A percentile compares a stretch with the other conserved stretches of the same genome.
Evolutionary conservation across 116 monocot species (phyloP).

Genomic region (Trichopus zeylanicus): DNA sequence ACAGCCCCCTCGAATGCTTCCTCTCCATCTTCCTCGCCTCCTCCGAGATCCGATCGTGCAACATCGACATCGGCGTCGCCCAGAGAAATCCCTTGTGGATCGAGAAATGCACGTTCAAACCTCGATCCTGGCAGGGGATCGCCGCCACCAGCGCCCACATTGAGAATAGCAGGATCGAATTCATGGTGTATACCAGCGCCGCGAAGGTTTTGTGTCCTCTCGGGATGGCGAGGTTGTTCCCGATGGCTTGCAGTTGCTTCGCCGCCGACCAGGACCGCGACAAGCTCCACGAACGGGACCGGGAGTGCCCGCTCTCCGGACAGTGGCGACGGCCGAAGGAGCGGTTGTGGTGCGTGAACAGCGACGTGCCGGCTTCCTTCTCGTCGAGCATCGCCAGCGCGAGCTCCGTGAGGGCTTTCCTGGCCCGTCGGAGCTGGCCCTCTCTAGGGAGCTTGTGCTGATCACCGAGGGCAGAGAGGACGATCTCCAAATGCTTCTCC

Average conservation of each 20-base stretch:
- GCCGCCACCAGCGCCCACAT: slow-evolving; percentile 78
- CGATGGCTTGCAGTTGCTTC: slow-evolving; percentile 57
- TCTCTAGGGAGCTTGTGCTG: slow-evolving; percentile 15
- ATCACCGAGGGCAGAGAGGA: slow-evolving; percentile 20
- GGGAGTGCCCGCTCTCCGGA: slow-evolving; percentile 19
- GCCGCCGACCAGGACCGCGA: slow-evolving; percentile 67
- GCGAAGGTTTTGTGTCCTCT: slow-evolving; percentile 31
- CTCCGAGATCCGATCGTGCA: slow-evolving; percentile 55
- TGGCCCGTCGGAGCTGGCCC: slow-evolving; percentile 60
- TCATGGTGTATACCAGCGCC: slow-evolving; percentile 44
- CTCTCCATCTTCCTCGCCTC: slow-evolving; percentile 61
- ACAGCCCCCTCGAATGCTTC: slow-evolving; percentile 36
- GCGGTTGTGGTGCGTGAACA: slow-evolving; percentile 41
- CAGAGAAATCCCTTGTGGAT: slow-evolving; percentile 38
- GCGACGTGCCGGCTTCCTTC: slow-evolving; percentile 24
- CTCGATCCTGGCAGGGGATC: slow-evolving; percentile 72
- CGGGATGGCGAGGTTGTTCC: slow-evolving; percentile 33
- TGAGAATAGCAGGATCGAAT: slow-evolving; percentile 39
- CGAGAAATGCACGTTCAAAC: slow-evolving; percentile 39
- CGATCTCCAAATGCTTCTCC: slow-evolving; percentile 52
- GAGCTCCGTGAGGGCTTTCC: slow-evolving; percentile 63
- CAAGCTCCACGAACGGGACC: slow-evolving; percentile 75
- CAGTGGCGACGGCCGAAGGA: slow-evolving; percentile 73
- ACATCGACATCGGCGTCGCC: slow-evolving; percentile 23
- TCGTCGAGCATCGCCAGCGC: slow-evolving; percentile 51